Evolutionary conservation across 2,329 filamentous ascomycete species (phyloP), one percentile per base, ranked within the genome.

Genomic region (Pseudogymnoascus pannorum): DNA sequence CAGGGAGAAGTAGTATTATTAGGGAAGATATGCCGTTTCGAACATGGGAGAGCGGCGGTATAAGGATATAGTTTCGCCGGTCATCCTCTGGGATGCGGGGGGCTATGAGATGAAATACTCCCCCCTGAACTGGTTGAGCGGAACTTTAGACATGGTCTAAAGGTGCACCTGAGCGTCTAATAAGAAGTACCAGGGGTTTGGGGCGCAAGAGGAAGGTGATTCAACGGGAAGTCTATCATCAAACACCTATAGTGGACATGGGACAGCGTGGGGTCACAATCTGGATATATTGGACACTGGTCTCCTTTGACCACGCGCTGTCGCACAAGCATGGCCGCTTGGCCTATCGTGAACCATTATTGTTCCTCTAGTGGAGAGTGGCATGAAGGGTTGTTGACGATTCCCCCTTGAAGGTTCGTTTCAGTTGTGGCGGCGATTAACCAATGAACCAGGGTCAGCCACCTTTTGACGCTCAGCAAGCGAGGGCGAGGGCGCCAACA

Each of bases 11-110:
- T 31, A 18, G 24, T 54, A 54, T 31, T 54, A 54, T 31, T 31
- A 54, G 24, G 24, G 48, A 54, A 31, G 26, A 26, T 54, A 54
- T 48, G 48, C 48, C 5, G 16, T 18, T 31, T 54, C 48, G n/a
- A 54, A 54, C 48, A 54, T 54, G 48, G 48, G n/a, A 54, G 48
- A 54, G 31, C 48, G 48, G 48, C 48, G 48, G 26, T 31, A 54
- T 54, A 54, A 54, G 48, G 44, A 54, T 54, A 54, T 54, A 54
- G 44, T 54, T 54, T 54, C n/a, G 24, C 44, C 44, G 44, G 44
- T 8, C 24, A 54, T 24, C 24, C 16, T 31, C 44, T 31, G 22
- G n/a, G 24, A 7, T 11, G 24, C 12, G 44, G 24, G n/a, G 24
- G 14, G 14, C 48, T 54, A 31, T 54, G n/a, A 31, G n/a, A 54